A percentile compares a stretch with the other conserved stretches of the same genome.
Conservation (phyloP, 2,329 filamentous ascomycete species). For the Phaeosphaeria sp. region DNA sequence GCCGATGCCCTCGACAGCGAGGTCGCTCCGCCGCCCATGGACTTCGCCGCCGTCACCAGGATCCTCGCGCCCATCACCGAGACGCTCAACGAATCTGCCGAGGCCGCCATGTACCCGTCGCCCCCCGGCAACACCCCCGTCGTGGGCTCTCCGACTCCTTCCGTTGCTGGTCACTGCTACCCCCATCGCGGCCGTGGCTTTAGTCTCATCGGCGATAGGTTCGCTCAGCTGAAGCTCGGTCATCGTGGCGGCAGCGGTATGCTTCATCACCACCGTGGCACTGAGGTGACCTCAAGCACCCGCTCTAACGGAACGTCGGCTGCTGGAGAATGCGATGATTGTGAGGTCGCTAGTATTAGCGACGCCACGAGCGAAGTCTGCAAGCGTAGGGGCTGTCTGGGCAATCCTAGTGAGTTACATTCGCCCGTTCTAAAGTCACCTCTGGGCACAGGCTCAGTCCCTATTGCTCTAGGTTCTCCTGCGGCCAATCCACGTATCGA, state of each 20-base stretch:
- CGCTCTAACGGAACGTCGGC: conserved; percentile 25
- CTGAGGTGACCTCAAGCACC: conserved; percentile 25
- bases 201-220: conserved; percentile 85
- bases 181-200: conserved; percentile 58
- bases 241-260: conserved; percentile 8
- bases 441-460: conserved; percentile 23
- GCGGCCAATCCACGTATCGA: conserved; percentile 34
- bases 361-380: conserved; percentile 25
- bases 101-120: conserved; percentile 37
- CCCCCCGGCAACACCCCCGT: conserved; percentile 42
- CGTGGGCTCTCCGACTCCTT: conserved; percentile 35
- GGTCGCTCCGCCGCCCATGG: conserved; percentile 23
- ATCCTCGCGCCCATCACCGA: conserved; percentile 39
- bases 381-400: conserved; percentile 11
- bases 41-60: conserved; percentile 35
- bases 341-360: conserved; percentile 21
- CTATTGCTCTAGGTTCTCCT: conserved; percentile 37
- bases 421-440: conserved; percentile 4
- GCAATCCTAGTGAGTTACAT: conserved; percentile 17
- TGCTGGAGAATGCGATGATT: conserved; percentile 21
- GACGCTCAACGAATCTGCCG: conserved; percentile 38
- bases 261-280: conserved; percentile 8
- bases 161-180: conserved; percentile 19
- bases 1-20: conserved; percentile 22
- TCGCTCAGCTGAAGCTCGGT: conserved; percentile 67